phyloP scores from a whole-genome alignment of 208 protist genomes.

The Leishmania major region DNA sequence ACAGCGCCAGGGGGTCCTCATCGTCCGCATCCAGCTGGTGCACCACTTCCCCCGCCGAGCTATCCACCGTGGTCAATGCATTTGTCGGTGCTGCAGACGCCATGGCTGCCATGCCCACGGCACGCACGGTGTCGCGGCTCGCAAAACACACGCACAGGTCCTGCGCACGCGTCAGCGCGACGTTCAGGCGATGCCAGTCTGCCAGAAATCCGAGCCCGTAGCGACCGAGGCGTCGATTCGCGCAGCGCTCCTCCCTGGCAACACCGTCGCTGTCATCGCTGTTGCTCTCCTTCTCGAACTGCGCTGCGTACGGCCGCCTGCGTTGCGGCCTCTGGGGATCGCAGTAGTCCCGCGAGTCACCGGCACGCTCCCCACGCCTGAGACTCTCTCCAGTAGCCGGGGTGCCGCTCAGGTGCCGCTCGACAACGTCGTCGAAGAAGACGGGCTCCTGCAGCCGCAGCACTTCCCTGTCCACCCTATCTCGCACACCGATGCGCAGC shows the following conservation, averaged over 20 bases:
- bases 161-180: constrained; percentile 91
- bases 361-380: not conserved
- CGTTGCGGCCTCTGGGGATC: too few relatives aligned
- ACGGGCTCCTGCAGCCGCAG: constrained; percentile 45
- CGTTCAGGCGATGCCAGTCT: constrained; percentile 91
- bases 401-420: constrained; percentile 1
- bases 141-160: constrained; percentile 84
- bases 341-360: too few relatives aligned
- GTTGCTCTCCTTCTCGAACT: constrained; percentile 13
- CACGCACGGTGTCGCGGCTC: constrained; percentile 41
- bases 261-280: constrained; percentile 4
- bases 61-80: constrained; percentile 28
- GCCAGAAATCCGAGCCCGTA: constrained; percentile 86
- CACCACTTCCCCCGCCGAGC: constrained; percentile 23
- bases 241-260: constrained; percentile 16
- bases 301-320: not conserved
- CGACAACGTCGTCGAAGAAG: constrained; percentile 71
- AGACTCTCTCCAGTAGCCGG: not conserved
- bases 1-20: constrained; percentile 65
- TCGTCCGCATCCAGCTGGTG: constrained; percentile 35
- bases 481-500: constrained; percentile 72
- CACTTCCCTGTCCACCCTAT: constrained; percentile 63
- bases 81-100: not conserved
- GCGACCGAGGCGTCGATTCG: constrained; percentile 21
- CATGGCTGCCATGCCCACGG: constrained; percentile 28